Evolutionary conservation across 2,329 filamentous ascomycete species (phyloP), one percentile per base, ranked within the genome.

Genomic region (Penicillium sp.): DNA sequence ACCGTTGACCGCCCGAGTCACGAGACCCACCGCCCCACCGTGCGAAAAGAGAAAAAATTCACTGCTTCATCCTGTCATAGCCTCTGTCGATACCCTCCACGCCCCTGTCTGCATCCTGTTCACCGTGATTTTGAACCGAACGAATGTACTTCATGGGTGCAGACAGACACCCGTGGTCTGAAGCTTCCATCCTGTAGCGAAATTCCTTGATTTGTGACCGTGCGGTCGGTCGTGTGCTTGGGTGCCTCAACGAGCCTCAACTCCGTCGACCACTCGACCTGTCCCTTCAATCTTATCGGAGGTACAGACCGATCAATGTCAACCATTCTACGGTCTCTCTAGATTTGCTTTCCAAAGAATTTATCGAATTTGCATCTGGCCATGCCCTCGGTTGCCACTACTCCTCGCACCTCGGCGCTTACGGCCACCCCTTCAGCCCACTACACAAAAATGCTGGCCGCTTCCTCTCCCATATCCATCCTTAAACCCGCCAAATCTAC

Each of bases 341-440:
- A 56, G 46, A 54, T 47, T 36, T 23, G 9, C 26, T 51, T 40
- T 21, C 31, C 28, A 31, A 24, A 48, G 10, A 10, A 28, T 28
- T 28, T 52, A 43, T 21, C 43, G 43, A 13, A 33, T 42, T 23
- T 39, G 37, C 33, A 42, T 24, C 42, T 57, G 65, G 66, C 57
- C 61, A 74, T 74, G 71, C 69, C 71, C 47, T 67, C 69, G 52
- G 59, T 74, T 58, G 64, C 66, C 60, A 66, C 68, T 60, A 66
- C 68, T 42, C 52, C 64, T 52, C 63, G 54, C 58, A 65, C 58
- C 62, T 48, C 63, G 63, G 64, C 63, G 50, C 62, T 65, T 53
- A 63, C 64, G 48, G 48, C 62, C 53, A 64, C 61, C 52, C 62
- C 60, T 29, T 36, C 61, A 36, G 45, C 56, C 46, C 58, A 63